Evolutionary conservation across 2,329 filamentous ascomycete genomes (phyloP), one percentile per base, ranked within the genome.

Genomic region (Colletotrichum sojae): DNA sequence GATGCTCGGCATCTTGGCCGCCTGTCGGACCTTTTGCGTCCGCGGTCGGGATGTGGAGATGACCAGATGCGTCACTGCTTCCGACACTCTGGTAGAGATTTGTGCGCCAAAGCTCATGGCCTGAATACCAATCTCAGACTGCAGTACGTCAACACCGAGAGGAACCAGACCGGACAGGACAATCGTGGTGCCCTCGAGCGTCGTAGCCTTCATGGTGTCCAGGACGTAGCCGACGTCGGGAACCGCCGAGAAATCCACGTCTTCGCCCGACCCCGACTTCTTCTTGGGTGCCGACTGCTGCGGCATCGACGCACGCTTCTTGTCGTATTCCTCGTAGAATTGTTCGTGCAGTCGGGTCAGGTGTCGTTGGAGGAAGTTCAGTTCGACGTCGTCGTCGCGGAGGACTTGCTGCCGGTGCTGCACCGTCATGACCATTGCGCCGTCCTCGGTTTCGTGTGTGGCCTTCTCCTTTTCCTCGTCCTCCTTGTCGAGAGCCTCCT

Each of bases 121-220:
- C 86, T 97, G 97, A 49, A 95, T 84, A 5, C 93, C 94, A 67
- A 97, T 93, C 78, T 99, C 96, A 2, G 94, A 94, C 70, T 88
- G 89, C 66, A 92, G 89, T 40, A 95, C 90, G 74, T 95, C 91
- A 45, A 92, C 88, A 5, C 93, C 93, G 1, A 97, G 83, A 0
- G 95, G 95, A 3, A 98, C 90, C 3, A 99, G 91, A 0, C 96
- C 96, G 0, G 95, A 97, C 72, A 98, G 91, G 5, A 97, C 95
- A 66, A 99, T 88, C 5, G 91, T 89, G 12, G 93, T 89, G 15
- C 91, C 92, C 22, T 86, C 88, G 0, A 99, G 88, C 2, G 97
- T 92, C 62, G 87, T 86, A 1, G 86, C 83, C 83, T 98, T 98
- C 77, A 98, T 89, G 54, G 86, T 82, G 46, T 94, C 92, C 81